phyloP scores from a whole-genome alignment of 257 asterid genomes.

The Nicotiana tabacum region DNA sequence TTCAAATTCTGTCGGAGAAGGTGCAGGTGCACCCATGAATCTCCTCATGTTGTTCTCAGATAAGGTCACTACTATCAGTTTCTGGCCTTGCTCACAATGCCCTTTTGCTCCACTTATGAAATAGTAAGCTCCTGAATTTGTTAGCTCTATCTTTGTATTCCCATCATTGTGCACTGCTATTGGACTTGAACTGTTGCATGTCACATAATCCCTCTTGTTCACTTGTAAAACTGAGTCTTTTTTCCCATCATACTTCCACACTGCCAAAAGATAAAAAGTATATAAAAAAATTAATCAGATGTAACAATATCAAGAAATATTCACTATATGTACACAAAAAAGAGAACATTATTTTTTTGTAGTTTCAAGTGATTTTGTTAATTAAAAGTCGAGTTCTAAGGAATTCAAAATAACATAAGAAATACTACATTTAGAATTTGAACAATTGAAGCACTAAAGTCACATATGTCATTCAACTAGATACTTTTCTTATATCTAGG shows the following conservation, averaged over 20 bases:
- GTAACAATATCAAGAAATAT: no score
- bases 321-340: no score
- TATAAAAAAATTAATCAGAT: no score
- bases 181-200: slow-evolving; percentile 69
- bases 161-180: slow-evolving; percentile 48
- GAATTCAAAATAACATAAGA: no score
- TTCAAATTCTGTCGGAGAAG: slow-evolving; percentile 44
- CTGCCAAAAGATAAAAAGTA: slow-evolving; percentile 20
- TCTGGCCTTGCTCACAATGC: slow-evolving; percentile 70
- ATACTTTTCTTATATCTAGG: no score
- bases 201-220: slow-evolving; percentile 46
- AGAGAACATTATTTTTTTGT: no score
- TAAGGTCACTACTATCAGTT: slow-evolving; percentile 58
- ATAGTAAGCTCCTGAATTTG: slow-evolving; percentile 59
- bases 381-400: no score
- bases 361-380: no score
- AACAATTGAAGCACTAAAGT: no score
- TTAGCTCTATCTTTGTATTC: slow-evolving; percentile 44
- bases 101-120: slow-evolving; percentile 73
- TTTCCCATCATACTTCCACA: slow-evolving; percentile 47
- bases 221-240: slow-evolving; percentile 66
- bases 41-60: slow-evolving; percentile 44
- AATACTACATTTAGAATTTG: no score
- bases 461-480: no score
- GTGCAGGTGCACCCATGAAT: slow-evolving; percentile 42